A percentile compares a stretch with the other conserved stretches of the same genome.
Evolutionary conservation across 2,329 filamentous ascomycete genomes (phyloP).

Genomic region (Scytalidium sp.): DNA sequence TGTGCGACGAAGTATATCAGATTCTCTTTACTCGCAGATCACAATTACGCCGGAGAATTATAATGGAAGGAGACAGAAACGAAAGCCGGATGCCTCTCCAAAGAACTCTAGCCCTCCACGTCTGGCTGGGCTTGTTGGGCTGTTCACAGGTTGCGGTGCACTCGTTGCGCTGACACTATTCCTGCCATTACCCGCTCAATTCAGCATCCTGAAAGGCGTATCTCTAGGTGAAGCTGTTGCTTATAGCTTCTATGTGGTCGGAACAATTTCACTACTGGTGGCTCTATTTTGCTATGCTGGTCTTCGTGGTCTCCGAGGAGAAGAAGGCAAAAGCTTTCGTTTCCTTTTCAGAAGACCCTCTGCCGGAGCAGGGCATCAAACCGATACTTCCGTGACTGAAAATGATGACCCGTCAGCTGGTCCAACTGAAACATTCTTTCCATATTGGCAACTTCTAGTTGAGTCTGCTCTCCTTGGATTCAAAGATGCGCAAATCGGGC

Average conservation of each 20-base stretch:
- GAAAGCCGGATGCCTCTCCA: conserved; percentile 7
- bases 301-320: conserved; percentile 64
- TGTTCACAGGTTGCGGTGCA: conserved; percentile 90
- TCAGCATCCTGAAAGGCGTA: conserved; percentile 67
- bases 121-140: conserved; percentile 84
- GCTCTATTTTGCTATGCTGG: conserved; percentile 77
- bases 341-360: conserved; percentile 44
- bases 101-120: conserved; percentile 47
- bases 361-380: conserved; percentile 12
- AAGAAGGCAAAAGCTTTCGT: conserved; percentile 73
- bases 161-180: conserved; percentile 80
- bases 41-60: conserved; percentile 70
- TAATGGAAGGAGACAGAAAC: conserved; percentile 11
- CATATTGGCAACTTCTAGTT: conserved; percentile 58
- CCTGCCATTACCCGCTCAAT: conserved; percentile 79
- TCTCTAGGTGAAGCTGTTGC: conserved; percentile 73
- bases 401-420: conserved; percentile 3
- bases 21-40: conserved; percentile 69
- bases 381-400: conserved; percentile 2
- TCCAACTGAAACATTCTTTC: conserved; percentile 34
- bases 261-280: conserved; percentile 66
- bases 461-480: conserved; percentile 68
- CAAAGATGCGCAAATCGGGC: conserved; percentile 71
- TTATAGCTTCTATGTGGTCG: conserved; percentile 86
- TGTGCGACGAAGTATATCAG: conserved; percentile 56